Percentiles rank a stretch among this genome's conserved stretches.
Evolutionary conservation across 116 monocot species (phyloP).

Genomic region (Thalassia testudinum): DNA sequence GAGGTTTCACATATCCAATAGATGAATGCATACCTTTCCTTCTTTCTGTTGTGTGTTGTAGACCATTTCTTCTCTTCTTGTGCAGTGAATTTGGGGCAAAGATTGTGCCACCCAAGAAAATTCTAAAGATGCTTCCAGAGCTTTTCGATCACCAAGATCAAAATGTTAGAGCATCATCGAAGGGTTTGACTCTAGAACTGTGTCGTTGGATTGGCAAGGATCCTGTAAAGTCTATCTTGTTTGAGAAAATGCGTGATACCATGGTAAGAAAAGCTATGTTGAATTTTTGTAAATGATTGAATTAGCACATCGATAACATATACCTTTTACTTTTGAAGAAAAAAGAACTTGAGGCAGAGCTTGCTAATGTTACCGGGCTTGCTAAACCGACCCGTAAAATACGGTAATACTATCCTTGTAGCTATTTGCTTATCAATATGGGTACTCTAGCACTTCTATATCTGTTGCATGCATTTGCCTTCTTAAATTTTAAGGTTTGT

Average conservation of each 20-base stretch:
- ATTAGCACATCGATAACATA: not conserved
- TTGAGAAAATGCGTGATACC: conserved; percentile 99
- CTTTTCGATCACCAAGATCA: conserved; percentile 99
- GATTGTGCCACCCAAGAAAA: conserved; percentile 85
- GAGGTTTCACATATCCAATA: conserved; percentile 27
- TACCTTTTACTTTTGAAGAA: conserved; percentile 40
- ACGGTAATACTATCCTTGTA: conserved; percentile 28
- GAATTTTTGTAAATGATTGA: not conserved
- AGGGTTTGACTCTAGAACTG: conserved; percentile 90
- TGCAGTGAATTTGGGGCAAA: conserved; percentile 97
- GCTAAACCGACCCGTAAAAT: conserved; percentile 93
- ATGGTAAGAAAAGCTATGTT: conserved; percentile 42
- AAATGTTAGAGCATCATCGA: conserved; percentile 89
- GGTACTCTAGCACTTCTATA: too few relatives aligned
- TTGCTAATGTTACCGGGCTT: conserved; percentile 73
- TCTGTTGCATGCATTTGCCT: not conserved
- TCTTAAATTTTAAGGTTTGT: conserved; percentile 1
- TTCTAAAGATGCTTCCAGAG: conserved; percentile 97
- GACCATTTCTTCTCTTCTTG: conserved; percentile 1
- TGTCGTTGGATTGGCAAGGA: conserved; percentile 99
- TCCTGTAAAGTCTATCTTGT: conserved; percentile 86
- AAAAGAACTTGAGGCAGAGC: conserved; percentile 98
- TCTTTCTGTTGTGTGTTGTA: not conserved
- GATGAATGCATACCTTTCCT: not conserved
- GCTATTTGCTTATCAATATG: not conserved